phyloP scores from a whole-genome alignment of 805 yeast genomes.

The Clavispora carvajalis region DNA sequence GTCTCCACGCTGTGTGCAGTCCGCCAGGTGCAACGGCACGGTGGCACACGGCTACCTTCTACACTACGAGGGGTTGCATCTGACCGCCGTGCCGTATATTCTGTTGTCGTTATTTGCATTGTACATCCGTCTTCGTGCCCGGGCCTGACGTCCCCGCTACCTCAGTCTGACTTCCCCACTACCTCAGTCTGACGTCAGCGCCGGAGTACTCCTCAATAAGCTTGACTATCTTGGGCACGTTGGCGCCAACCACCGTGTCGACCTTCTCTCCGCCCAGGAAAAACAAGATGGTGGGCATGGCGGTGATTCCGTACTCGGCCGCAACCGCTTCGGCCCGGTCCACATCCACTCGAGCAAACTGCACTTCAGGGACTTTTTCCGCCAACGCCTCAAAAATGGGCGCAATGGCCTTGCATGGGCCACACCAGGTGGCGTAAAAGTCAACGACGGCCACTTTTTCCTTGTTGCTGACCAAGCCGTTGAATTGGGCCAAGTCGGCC shows the following conservation, averaged over 20 bases:
- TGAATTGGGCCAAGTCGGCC: constrained; percentile 22
- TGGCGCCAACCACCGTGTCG: constrained; percentile 63
- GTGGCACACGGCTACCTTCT: too few relatives aligned
- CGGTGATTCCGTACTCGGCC: constrained; percentile 53
- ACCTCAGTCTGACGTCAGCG: constrained; percentile 18
- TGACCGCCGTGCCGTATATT: too few relatives aligned
- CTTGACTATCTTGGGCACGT: constrained; percentile 34
- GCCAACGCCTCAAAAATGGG: constrained; percentile 47
- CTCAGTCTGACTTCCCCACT: not conserved
- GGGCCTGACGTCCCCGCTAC: too few relatives aligned
- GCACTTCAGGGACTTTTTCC: constrained; percentile 44
- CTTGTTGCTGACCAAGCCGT: constrained; percentile 16
- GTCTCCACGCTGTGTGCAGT: not conserved
- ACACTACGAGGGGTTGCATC: too few relatives aligned
- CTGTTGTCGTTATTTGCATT: too few relatives aligned
- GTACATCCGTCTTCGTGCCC: too few relatives aligned
- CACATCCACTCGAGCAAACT: constrained; percentile 67
- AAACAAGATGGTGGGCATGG: constrained; percentile 72
- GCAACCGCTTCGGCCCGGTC: constrained; percentile 60
- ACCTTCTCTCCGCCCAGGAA: constrained; percentile 56
- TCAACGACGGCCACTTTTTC: constrained; percentile 51
- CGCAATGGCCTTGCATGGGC: constrained; percentile 70
- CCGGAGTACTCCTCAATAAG: constrained; percentile 26
- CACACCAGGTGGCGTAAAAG: constrained; percentile 73
- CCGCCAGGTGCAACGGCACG: too few relatives aligned